These are phyloP conservation scores for Pythium apleroticum DNA, from an alignment of 352 stramenopile genomes.

Conservation along the genomic window DNA sequence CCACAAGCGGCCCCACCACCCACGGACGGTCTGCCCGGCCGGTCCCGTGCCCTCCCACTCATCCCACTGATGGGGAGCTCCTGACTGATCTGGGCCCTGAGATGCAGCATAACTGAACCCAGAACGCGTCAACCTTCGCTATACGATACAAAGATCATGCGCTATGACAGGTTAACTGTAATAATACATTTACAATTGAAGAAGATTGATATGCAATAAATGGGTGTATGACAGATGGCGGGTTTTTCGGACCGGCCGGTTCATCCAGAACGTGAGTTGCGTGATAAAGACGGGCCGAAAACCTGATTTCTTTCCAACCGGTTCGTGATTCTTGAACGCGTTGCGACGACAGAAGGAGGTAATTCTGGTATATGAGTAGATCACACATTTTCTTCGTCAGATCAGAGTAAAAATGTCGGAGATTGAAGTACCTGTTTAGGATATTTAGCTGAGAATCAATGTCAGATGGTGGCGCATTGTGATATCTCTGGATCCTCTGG, in stretches of 20 bases:
- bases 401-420: neutral
- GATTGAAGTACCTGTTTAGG: neutral
- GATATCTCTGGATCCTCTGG: conserved; percentile 26
- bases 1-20: no score
- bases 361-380: conserved; percentile 1
- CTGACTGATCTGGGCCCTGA: conserved; percentile 1
- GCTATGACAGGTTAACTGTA: neutral
- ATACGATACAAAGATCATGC: neutral
- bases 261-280: conserved; percentile 10
- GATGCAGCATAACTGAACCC: neutral
- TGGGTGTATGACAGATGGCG: conserved; percentile 2
- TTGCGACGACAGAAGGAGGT: neutral
- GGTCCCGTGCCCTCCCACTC: neutral
- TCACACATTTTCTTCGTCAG: neutral
- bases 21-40: neutral
- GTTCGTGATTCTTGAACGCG: conserved; percentile 3
- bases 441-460: neutral
- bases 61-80: conserved; percentile 2
- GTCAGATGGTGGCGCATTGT: conserved; percentile 15
- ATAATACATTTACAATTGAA: conserved; percentile 1
- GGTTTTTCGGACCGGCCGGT: neutral
- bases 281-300: neutral
- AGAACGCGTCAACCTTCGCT: neutral
- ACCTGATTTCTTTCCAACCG: conserved; percentile 7
- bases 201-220: neutral